Base-by-base conservation (phyloP, 768 basidiomycete genomes). In the Leccinum boreale region DNA sequence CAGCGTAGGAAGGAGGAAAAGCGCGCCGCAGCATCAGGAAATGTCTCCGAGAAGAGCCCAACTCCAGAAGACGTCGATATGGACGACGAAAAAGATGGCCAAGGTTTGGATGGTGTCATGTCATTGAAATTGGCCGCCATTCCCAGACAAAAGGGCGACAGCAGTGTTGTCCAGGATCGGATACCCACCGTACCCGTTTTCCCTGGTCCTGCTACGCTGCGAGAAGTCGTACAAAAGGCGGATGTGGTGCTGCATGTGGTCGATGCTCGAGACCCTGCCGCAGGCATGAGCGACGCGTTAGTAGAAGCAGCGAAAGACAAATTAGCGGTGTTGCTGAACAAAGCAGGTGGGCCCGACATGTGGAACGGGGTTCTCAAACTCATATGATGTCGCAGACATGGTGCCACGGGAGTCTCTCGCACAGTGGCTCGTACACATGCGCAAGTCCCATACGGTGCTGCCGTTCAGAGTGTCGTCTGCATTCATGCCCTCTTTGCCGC, bases 221-320 rank as follows among this genome's bases (percentile, higher is more conserved):
- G 67, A 14, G 53, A 62, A 17, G 92, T 89, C 5, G 67, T 96
- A 57, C 84, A 91, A 61, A 79, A 79, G 55, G 86, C 92, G 33
- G 90, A 97, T 70, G 87, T 92, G 6, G 71, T 94, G 3, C 58
- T 95, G 23, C 79, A 94, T 70, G 83, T 96, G 14, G 78, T 96
- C 46, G 94, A 96, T 68, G 89, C 87, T 2, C 80, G 92, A 50
- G 94, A 96, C 69, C 93, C 94, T 11, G 69, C 82, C 11, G 78
- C 89, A 19, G 86, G 81, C 67, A 79, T 92, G 52, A 90, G 87
- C 65, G 91, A 94, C 68, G 73, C 79, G 21, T 70, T 86, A 50
- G 72, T 75, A 19, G 71, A 72, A 35, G 61, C 75, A 46, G 76
- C 69, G 46, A 70, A 59, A 42, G 81, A 71, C 58, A 80, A 80